phyloP scores from a whole-genome alignment of 2,329 filamentous ascomycete species.

The Bipolaris oryzae region DNA sequence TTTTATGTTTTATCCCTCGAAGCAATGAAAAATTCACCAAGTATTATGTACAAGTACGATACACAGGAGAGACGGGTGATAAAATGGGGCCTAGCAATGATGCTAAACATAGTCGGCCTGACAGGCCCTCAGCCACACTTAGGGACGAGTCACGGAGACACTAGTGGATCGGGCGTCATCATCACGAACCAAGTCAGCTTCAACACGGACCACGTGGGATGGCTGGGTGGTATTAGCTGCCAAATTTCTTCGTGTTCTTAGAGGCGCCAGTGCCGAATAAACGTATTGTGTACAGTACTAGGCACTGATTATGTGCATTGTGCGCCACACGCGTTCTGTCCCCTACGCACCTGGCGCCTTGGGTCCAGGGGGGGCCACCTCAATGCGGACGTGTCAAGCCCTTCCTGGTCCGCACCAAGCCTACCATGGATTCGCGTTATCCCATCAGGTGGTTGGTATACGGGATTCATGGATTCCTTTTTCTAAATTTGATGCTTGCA shows the following conservation, averaged over 20 bases:
- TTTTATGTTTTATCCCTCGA: not conserved
- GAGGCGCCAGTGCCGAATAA: not conserved
- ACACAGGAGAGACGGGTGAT: not conserved
- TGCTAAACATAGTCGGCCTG: constrained; percentile 1
- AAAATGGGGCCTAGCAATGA: not conserved
- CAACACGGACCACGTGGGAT: constrained; percentile 1
- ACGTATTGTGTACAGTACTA: no score
- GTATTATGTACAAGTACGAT: not conserved
- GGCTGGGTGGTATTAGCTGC: not conserved
- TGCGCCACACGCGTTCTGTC: no score
- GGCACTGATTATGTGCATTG: no score
- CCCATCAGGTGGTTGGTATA: not conserved
- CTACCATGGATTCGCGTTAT: not conserved
- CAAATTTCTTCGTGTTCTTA: constrained; percentile 1
- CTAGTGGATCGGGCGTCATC: constrained; percentile 7
- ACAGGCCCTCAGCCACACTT: not conserved
- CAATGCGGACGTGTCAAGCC: no score
- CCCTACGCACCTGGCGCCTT: no score
- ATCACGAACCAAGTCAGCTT: constrained; percentile 7
- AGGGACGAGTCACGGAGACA: not conserved
- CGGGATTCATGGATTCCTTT: not conserved
- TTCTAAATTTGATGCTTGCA: not conserved
- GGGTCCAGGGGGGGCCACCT: no score
- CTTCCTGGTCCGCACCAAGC: not conserved
- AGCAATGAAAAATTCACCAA: no score